A percentile compares a stretch with the other conserved stretches of the same genome.
These are phyloP conservation scores for Entonaema liquescens DNA, from an alignment of 495 filamentous ascomycete species.

Conservation along the genomic window DNA sequence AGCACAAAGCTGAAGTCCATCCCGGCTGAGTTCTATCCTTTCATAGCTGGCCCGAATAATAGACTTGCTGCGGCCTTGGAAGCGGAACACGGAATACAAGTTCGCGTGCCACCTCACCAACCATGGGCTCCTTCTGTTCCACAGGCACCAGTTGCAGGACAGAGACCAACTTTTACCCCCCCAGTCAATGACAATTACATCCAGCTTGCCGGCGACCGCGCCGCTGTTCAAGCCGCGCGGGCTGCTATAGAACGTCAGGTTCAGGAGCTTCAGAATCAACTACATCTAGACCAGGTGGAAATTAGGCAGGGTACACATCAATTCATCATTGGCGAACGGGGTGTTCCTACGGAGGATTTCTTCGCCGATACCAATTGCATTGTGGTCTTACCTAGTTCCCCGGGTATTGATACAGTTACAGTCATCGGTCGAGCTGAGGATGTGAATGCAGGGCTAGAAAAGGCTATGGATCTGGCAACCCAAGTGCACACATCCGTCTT, in stretches of 20 bases:
- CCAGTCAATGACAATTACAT: conserved; percentile 74
- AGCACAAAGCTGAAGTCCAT: conserved; percentile 79
- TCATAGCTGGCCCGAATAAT: conserved; percentile 87
- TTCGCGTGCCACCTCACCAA: conserved; percentile 82
- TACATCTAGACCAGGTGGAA: conserved; percentile 75
- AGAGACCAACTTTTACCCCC: conserved; percentile 71
- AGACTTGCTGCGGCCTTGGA: conserved; percentile 72
- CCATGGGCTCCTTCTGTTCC: conserved; percentile 76
- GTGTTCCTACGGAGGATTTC: conserved; percentile 82
- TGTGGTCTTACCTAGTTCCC: conserved; percentile 77
- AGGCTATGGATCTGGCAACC: conserved; percentile 81
- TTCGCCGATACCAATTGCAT: conserved; percentile 89
- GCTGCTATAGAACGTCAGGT: conserved; percentile 80
- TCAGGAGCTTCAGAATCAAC: conserved; percentile 70
- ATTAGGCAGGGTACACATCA: conserved; percentile 85
- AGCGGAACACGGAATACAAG: conserved; percentile 66
- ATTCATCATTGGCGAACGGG: conserved; percentile 86
- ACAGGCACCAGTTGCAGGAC: conserved; percentile 66
- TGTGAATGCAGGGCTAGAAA: conserved; percentile 76
- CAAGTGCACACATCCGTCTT: conserved; percentile 81
- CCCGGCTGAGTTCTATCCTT: conserved; percentile 93
- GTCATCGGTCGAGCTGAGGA: conserved; percentile 80
- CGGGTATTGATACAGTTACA: conserved; percentile 81
- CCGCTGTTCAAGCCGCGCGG: conserved; percentile 79
- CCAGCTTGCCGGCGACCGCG: conserved; percentile 83